Base-by-base conservation (phyloP, 306 rosid genomes). In the Rosa chinensis region DNA sequence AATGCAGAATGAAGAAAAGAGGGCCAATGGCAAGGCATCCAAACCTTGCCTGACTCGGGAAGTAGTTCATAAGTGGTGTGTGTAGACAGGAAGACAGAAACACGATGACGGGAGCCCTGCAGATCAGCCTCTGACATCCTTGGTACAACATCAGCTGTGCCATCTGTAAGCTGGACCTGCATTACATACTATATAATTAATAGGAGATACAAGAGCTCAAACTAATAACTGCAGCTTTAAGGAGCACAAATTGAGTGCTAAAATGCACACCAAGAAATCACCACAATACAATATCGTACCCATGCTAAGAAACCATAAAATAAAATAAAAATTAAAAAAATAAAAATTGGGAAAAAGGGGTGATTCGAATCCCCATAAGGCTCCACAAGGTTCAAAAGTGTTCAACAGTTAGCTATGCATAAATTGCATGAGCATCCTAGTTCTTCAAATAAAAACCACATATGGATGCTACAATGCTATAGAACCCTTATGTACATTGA, bases 41-140 rank as follows among this genome's bases (percentile, higher is more conserved):
- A 87, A 95, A 96, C 99, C 99, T 96, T 96, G 94, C 99, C 97
- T 84, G 98, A 93, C 96, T 96, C 98, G 0, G 99, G 99, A 79
- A 96, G 97, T 84, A 96, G 84, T 85, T 96, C 99, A 81, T 93
- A 96, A 78, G 86, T 92, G 70, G 96, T 90, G 77, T 81, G 90
- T 56, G 84, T 70, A 13, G 96, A 93, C 90, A 96, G 83, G 87
- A 93, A 93, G 43, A 78, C 85, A 86, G 97, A 88, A 62, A 96
- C 84, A 47, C 92, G 92, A 76, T 89, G 97, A 64, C 92, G 89
- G 20, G 99, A 93, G 78, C 90, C 87, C 89, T 88, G 97, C 81
- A 90, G 70, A 81, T 90, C 97, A 82, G 80, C 87, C 80, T 93
- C 99, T n/a, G 93, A 88, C 79, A 91, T 83, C 71, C 92, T 93